Base-by-base conservation (phyloP, 164 flowering plant species). In the Liriodendron chinense region DNA sequence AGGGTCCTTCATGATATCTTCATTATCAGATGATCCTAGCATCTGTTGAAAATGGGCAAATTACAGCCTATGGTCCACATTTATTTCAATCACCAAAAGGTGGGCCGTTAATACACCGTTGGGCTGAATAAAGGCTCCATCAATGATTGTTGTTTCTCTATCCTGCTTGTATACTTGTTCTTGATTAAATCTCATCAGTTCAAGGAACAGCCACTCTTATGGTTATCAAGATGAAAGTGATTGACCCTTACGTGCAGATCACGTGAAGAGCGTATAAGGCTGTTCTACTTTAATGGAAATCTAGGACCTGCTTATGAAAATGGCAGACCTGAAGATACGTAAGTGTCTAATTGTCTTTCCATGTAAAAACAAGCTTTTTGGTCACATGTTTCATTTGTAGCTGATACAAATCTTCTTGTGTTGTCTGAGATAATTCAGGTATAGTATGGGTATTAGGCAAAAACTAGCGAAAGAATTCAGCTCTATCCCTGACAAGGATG, bases 391-490 rank as follows among this genome's bases (percentile, higher is more conserved):
- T 34, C 43, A 6, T 34, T 34, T 34, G 43, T 34, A 34, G 43
- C 59, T 53, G 59, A 53, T 16, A 49, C 10, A 28, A 9, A 5
- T 47, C 28, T 63, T 68, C 10, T 34, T 34, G 43, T 61, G 24
- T 47, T 23, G 62, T 61, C 50, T 21, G 53, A 74, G 70, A 49
- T 65, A 69, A 53, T 84, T 72, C 89, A 96, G 99, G 81, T 96
- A 94, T 86, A 96, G 99, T 78, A 94, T 96, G 99, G 98, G 98
- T 47, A 92, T 94, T 70, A 92, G 99, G 80, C 99, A 96, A 82
- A 91, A 86, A 75, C 76, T 96, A 65, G 98, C 94, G 18, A 86
- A 91, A 84, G 97, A 94, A 80, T 96, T 89, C 82, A 93, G 98
- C 47, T 96, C 98, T 62, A 88, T 78, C 74, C 97, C 95, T 68